Evolutionary conservation across 306 rosid genomes (phyloP), one percentile per base, ranked within the genome.

Genomic region (Aeschynomene evenia): DNA sequence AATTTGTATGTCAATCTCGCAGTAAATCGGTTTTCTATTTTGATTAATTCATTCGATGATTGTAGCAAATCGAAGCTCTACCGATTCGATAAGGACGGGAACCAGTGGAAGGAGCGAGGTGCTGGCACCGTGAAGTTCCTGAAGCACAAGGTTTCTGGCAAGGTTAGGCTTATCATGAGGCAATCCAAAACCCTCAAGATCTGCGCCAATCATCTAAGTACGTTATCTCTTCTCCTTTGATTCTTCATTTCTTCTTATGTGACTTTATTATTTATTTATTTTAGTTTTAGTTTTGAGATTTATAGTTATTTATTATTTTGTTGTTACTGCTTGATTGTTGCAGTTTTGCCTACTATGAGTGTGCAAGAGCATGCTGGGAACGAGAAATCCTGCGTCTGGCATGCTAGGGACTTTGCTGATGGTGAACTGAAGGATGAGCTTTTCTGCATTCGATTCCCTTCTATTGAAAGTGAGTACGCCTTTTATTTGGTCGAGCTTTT

Each of bases 101-200:
- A 86, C 23, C 97, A 91, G 74, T 95, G 99, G 99, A 95, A 95
- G 73, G 99, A 95, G 80, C 72, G 99, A 33, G 99, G 99, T 37
- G 96, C 97, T 6, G 99, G 99, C 6, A 83, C 90, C 7, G 96
- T 95, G 1, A 95, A 84, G 79, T 79, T 95, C 75, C 82, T 95
- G 74, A 89, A 89, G 80, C 99, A 95, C 56, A 91, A 85, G 15
- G 82, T 49, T 49, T 6, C 83, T 6, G 87, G 89, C 26, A 95
- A 89, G 82, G 99, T 91, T 33, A 89, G 99, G 29, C 96, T 95
- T 63, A 89, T 95, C 37, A 95, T 95, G 99, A 84, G 99, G 48
- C 99, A 95, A 71, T 91, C 99, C 37, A 95, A 95, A 75, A 95
- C 99, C 6, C 96, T 95, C 71, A 95, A 95, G 97, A 95, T 95